Base-by-base conservation (phyloP, 129 eudicot species). In the Erigeron canadensis region DNA sequence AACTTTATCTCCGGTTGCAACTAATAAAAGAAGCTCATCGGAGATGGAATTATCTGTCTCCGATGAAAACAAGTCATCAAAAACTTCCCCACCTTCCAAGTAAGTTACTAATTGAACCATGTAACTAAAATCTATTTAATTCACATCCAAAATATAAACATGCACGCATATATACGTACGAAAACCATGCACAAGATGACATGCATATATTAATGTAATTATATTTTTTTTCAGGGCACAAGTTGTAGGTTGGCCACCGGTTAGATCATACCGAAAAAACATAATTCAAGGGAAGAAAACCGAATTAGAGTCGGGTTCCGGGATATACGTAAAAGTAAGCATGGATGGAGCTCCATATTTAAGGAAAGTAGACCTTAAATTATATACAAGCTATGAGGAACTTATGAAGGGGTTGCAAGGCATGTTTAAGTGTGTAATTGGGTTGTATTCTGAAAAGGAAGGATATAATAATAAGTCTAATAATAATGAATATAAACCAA, bases 171-270 rank as follows among this genome's bases (percentile, higher is more conserved):
- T 0, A 67, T 44, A 28, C 1, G 11, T 16, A 13, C 55, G 11
- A 4, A 23, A 1, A 58, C 10, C 65, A 28, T 59, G 43, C 64
- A 58, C 65, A n/a, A n/a, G n/a, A n/a, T n/a, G n/a, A n/a, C n/a
- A 34, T 60, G 65, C 42, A 16, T 51, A 51, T 15, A n/a, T 9
- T 16, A 5, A n/a, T 51, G 17, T 51, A 6, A 1, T 50, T 70
- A 60, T n/a, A 18, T 28, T 79, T 16, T 21, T 43, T 72, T 75
- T 77, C 83, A 89, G 96, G 82, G 80, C 86, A 55, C 96, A 91
- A 86, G 89, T 86, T 19, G 95, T 91, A 4, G 97, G 97, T 5
- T 91, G 97, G 97, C 97, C 97, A 59, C 97, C 97, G 61, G 91
- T 91, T 53, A 65, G 95, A 71, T 85, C 91, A 10, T 88, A 85